Base-by-base conservation (phyloP, 352 stramenopile genomes). In the Phytophthora aleatoria region DNA sequence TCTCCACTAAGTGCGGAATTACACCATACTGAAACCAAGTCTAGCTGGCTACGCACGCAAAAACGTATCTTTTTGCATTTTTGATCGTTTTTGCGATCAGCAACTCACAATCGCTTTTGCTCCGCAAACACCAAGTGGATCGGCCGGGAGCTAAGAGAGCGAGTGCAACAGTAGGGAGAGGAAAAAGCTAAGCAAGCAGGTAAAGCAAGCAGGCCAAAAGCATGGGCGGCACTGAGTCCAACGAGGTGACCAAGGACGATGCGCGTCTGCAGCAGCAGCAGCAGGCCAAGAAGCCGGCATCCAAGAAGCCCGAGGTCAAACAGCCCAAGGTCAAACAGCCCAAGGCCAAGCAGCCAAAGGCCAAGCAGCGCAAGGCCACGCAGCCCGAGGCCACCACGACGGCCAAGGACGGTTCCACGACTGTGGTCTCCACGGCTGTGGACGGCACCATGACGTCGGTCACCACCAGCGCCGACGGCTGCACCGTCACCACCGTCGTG, bases 221-320 rank as follows among this genome's bases (percentile, higher is more conserved):
- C 12, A 77, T 77, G 69, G 69, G 69, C 48, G 64, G 69, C 28
- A 70, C 36, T 28, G 69, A 69, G 44, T 77, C 69, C 36, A 71
- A 63, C 48, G 60, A 73, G 20, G 64, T 63, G 24, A 50, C 59
- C 33, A 71, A 69, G 61, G 51, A 74, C 41, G 67, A 64, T 36
- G 45, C 50, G 51, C 67, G 67, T 20, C 61, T 60, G 56, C 43
- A 74, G 55, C 60, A 60, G 50, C 60, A 60, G 50, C 7, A 53
- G 30, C 49, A 53, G 52, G 27, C 50, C 31, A 64, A 57, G 65
- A 57, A 59, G 24, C 31, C 28, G 52, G 31, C 36, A 66, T 4
- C 55, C 13, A 61, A 51, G 52, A 64, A 59, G 35, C 49, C 31
- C 6, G 35, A 54, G 28, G 35, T 50, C 63, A 61, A 53, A 44